Conservation (phyloP, 257 asterid species). For the Solanum chiquidenum region DNA sequence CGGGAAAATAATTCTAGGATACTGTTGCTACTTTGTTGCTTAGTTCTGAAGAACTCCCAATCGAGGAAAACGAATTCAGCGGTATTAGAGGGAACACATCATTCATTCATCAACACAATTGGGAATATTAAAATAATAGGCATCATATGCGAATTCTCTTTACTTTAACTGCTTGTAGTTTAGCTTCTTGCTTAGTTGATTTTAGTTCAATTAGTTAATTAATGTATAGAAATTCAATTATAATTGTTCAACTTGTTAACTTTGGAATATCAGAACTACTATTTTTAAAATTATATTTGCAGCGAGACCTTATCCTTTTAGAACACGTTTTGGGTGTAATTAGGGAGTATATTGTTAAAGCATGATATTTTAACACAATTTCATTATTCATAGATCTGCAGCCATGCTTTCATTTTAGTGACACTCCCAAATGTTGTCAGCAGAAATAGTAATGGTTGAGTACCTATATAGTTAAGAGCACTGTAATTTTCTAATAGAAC, state of each 20-base stretch:
- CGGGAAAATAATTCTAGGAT: not conserved
- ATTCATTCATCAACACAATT: not conserved
- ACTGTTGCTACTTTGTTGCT: not conserved
- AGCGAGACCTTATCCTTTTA: not conserved
- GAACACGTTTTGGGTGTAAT: not conserved
- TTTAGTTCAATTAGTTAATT: not conserved
- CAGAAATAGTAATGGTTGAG: not conserved
- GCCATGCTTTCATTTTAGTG: not conserved
- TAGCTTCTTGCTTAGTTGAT: not conserved
- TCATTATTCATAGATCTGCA: not conserved
- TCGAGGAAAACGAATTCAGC: not conserved
- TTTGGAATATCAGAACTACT: not conserved
- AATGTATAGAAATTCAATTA: not conserved
- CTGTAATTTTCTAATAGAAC: slow-evolving; percentile 7
- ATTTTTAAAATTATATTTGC: not conserved
- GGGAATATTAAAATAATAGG: not conserved
- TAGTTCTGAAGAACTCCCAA: not conserved
- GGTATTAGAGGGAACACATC: not conserved
- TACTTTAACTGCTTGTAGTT: not conserved
- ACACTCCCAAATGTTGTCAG: not conserved
- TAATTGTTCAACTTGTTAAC: not conserved
- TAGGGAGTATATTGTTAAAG: not conserved
- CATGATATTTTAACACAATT: not conserved
- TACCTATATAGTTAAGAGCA: slow-evolving; percentile 7
- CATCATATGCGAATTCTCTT: not conserved